A percentile compares a stretch with the other conserved stretches of the same genome.
These are phyloP conservation scores for Teunomyces lycoperdinae DNA, from an alignment of 805 yeast species.

Conservation along the genomic window DNA sequence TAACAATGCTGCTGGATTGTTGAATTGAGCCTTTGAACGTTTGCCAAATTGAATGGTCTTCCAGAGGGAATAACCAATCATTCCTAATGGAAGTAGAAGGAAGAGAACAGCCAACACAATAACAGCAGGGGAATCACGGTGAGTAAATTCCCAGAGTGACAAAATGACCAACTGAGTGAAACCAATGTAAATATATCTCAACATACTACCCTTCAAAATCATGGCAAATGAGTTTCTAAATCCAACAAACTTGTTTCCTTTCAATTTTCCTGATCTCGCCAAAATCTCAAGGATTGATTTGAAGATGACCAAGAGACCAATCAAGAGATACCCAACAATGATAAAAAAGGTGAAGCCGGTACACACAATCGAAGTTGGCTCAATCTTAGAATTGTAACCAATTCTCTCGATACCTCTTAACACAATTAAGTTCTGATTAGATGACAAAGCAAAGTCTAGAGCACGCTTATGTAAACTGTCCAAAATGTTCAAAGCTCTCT, in stretches of 20 bases:
- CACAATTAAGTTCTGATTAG: slow-evolving; percentile 57
- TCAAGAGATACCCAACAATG: slow-evolving; percentile 69
- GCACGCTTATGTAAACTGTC: slow-evolving; percentile 27
- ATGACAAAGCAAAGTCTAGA: slow-evolving; percentile 39
- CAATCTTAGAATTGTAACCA: slow-evolving; percentile 74
- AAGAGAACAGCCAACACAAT: slow-evolving; percentile 76
- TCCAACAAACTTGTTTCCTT: slow-evolving; percentile 43
- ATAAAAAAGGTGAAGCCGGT: slow-evolving; percentile 88
- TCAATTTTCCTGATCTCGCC: slow-evolving; percentile 48
- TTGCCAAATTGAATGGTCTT: slow-evolving; percentile 64
- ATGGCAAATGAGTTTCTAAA: slow-evolving; percentile 55
- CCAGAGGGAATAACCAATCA: slow-evolving; percentile 63
- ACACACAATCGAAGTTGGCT: slow-evolving; percentile 75
- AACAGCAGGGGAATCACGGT: slow-evolving; percentile 83
- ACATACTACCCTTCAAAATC: slow-evolving; percentile 73
- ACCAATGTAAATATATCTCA: slow-evolving; percentile 79
- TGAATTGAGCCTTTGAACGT: slow-evolving; percentile 54
- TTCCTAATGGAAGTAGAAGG: slow-evolving; percentile 56
- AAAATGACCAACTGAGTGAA: slow-evolving; percentile 77
- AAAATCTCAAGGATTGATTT: slow-evolving; percentile 51
- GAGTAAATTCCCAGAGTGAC: slow-evolving; percentile 84
- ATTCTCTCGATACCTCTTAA: slow-evolving; percentile 85
- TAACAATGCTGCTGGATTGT: slow-evolving; percentile 83
- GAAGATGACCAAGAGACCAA: slow-evolving; percentile 54
- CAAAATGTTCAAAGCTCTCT: slow-evolving; percentile 50